A percentile compares a stretch with the other conserved stretches of the same genome.
Evolutionary conservation across 2,329 filamentous ascomycete species (phyloP).

Genomic region (Bimuria novae-zelandiae): DNA sequence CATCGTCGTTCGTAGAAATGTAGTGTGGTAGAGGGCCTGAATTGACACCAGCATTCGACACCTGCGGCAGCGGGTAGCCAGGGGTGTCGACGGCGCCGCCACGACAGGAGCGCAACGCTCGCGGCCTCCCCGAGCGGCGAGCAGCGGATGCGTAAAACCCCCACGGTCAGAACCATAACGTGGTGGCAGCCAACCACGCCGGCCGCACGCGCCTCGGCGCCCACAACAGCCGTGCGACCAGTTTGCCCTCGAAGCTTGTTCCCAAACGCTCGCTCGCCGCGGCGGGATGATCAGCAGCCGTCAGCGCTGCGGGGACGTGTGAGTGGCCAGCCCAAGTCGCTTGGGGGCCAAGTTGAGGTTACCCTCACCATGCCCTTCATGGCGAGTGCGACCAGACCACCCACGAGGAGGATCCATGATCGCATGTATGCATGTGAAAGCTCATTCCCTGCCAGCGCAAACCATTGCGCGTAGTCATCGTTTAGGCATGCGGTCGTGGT

Average conservation of each 20-base stretch:
- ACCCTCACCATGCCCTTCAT: neutral
- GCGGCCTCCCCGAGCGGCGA: constrained; percentile 20
- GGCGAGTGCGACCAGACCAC: neutral
- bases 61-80: neutral
- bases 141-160: constrained; percentile 8
- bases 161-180: constrained; percentile 22
- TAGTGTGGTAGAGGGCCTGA: too few species aligned
- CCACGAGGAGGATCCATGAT: neutral
- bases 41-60: too few species aligned
- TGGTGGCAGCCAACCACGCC: neutral
- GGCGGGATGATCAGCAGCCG: constrained; percentile 10
- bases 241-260: constrained; percentile 15
- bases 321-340: neutral
- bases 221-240: neutral
- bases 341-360: constrained; percentile 1
- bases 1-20: neutral
- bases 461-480: neutral
- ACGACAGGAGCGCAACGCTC: too few species aligned
- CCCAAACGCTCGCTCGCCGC: constrained; percentile 5
- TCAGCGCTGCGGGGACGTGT: neutral
- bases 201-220: constrained; percentile 11
- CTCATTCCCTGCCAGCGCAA: neutral
- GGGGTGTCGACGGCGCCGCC: neutral
- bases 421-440: constrained; percentile 1
- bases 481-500: neutral